A percentile compares a stretch with the other conserved stretches of the same genome.
Conservation (phyloP, 2,329 filamentous ascomycete species). For the Tolypocladium inflatum region DNA sequence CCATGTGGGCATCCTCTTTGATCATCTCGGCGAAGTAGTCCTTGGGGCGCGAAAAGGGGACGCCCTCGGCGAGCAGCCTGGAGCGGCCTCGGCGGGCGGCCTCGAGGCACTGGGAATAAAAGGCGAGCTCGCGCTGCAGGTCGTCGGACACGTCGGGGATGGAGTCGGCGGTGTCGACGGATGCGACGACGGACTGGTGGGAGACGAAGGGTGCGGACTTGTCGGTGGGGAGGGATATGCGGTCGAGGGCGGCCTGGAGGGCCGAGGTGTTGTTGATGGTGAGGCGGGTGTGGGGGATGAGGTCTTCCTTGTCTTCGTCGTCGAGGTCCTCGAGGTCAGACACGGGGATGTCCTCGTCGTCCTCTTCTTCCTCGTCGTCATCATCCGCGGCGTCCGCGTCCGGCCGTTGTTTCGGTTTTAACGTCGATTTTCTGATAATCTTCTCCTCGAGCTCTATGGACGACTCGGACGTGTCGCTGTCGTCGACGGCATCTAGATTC, state of each 20-base stretch:
- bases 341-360: constrained; percentile 80
- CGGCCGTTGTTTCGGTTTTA: constrained; percentile 11
- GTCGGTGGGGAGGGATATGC: constrained; percentile 59
- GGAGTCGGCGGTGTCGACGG: constrained; percentile 50
- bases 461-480: constrained; percentile 56
- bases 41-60: constrained; percentile 77
- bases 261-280: constrained; percentile 96
- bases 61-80: constrained; percentile 70
- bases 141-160: constrained; percentile 87
- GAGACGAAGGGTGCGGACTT: constrained; percentile 68
- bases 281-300: constrained; percentile 82
- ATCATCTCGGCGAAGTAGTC: constrained; percentile 99
- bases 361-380: constrained; percentile 56
- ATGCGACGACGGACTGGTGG: constrained; percentile 68
- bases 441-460: constrained; percentile 71
- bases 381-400: constrained; percentile 36
- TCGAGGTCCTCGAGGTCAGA: constrained; percentile 74
- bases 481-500: constrained; percentile 47
- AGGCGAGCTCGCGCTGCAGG: constrained; percentile 81
- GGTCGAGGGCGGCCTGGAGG: constrained; percentile 68
- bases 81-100: constrained; percentile 65
- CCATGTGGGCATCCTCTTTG: constrained; percentile 97
- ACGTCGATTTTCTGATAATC: constrained; percentile 29
- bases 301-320: constrained; percentile 75
- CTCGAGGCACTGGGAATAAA: constrained; percentile 82